phyloP scores from a whole-genome alignment of 2,329 filamentous ascomycete genomes.

The Elsinoe batatas region DNA sequence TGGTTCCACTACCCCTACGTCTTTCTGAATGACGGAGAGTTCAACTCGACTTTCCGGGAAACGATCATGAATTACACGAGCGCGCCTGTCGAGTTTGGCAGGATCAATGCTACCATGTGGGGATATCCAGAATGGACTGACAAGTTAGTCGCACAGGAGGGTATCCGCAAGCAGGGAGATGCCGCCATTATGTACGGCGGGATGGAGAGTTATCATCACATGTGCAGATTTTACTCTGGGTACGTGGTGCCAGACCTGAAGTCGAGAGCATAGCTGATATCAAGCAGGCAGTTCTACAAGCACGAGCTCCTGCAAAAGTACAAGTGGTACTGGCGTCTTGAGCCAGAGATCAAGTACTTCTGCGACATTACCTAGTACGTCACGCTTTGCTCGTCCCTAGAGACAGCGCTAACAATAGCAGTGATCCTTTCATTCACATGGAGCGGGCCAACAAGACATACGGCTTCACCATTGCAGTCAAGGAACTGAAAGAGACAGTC shows the following conservation, averaged over 20 bases:
- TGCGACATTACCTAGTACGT: slow-evolving; percentile 96
- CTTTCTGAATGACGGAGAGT: slow-evolving; percentile 94
- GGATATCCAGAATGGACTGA: slow-evolving; percentile 96
- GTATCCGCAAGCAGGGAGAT: slow-evolving; percentile 93
- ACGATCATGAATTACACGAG: slow-evolving; percentile 86
- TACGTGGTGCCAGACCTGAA: slow-evolving; percentile 36
- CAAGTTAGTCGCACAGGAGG: slow-evolving; percentile 84
- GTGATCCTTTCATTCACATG: slow-evolving; percentile 94
- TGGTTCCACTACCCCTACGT: slow-evolving; percentile 99
- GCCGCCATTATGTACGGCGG: slow-evolving; percentile 98
- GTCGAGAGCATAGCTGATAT: not conserved
- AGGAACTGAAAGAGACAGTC: slow-evolving; percentile 93
- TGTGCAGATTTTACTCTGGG: slow-evolving; percentile 99
- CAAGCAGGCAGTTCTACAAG: slow-evolving; percentile 79
- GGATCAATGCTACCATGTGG: slow-evolving; percentile 86
- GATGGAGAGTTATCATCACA: slow-evolving; percentile 96
- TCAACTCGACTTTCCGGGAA: slow-evolving; percentile 89
- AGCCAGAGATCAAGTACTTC: slow-evolving; percentile 99
- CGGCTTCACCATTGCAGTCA: slow-evolving; percentile 96
- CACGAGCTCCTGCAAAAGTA: slow-evolving; percentile 91
- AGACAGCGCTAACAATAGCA: slow-evolving; percentile 34
- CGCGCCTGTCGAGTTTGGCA: slow-evolving; percentile 78
- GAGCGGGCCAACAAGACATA: slow-evolving; percentile 92
- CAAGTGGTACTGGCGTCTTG: slow-evolving; percentile 98
- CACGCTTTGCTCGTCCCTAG: slow-evolving; percentile 9